Conservation (phyloP, 2,329 filamentous ascomycete species). For the Fusarium sp. region DNA sequence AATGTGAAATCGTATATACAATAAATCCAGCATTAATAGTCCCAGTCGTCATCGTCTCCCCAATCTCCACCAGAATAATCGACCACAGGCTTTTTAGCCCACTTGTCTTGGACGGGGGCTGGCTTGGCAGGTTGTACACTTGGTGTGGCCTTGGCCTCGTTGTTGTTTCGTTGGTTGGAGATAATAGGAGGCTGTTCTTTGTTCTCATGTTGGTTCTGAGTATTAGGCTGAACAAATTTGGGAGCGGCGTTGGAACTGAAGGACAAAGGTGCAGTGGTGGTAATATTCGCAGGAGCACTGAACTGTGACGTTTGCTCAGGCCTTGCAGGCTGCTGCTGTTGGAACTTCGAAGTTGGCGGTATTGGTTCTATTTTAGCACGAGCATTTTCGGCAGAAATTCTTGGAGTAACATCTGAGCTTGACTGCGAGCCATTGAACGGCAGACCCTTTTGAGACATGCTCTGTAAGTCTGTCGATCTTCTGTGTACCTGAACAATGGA, state of each 20-base stretch:
- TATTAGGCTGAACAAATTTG: constrained; percentile 13
- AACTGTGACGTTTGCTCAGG: constrained; percentile 4
- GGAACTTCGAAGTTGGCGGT: constrained; percentile 1
- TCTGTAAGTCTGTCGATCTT: constrained; percentile 41
- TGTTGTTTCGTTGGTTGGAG: constrained; percentile 15
- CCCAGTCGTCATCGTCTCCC: constrained; percentile 49
- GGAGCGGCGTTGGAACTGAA: constrained; percentile 12
- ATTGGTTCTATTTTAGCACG: constrained; percentile 2
- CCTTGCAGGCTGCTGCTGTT: constrained; percentile 2
- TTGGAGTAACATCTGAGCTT: constrained; percentile 23
- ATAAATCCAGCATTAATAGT: constrained; percentile 34
- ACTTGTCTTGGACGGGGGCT: constrained; percentile 37
- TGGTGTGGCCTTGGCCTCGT: constrained; percentile 1
- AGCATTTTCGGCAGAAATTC: constrained; percentile 22
- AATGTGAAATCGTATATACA: constrained; percentile 9
- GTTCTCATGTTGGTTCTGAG: constrained; percentile 7
- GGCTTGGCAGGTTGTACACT: constrained; percentile 2
- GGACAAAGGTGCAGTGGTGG: constrained; percentile 24
- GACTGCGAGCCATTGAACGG: constrained; percentile 14
- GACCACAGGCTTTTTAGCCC: constrained; percentile 44
- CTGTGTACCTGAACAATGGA: constrained; percentile 46
- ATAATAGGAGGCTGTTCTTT: background rate
- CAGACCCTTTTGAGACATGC: constrained; percentile 27
- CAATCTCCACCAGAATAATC: constrained; percentile 48
- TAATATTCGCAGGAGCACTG: constrained; percentile 1